A percentile compares a stretch with the other conserved stretches of the same genome.
Conservation (phyloP, 192 early-diverging fungal genomes). For the Backusella mclennaniae region DNA sequence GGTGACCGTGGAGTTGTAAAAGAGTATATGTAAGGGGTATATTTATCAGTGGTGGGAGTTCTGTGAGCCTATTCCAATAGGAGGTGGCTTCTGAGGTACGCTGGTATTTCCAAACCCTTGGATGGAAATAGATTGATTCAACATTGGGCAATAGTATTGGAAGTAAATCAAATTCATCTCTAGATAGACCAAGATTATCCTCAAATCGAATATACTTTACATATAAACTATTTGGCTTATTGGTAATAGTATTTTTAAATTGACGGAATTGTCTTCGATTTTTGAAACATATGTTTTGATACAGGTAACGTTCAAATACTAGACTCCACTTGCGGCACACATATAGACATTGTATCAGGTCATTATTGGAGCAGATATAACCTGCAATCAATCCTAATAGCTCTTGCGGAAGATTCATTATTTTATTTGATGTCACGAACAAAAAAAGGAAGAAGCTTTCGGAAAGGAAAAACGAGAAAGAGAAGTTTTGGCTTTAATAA, state of each 20-base stretch:
- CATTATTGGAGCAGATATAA: neutral
- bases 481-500: neutral
- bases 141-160: neutral
- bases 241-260: neutral
- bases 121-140: neutral
- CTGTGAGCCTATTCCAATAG: neutral
- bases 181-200: neutral
- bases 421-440: neutral
- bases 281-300: neutral
- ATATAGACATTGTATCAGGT: neutral
- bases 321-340: neutral
- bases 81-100: neutral
- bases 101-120: neutral
- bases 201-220: neutral
- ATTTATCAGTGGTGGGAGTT: neutral
- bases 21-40: neutral
- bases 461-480: neutral
- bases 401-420: neutral
- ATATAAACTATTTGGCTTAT: neutral
- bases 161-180: neutral
- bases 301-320: neutral
- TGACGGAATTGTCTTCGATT: constrained; percentile 1
- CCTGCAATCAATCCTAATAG: neutral
- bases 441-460: neutral
- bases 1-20: neutral